Base-by-base conservation (phyloP, 208 protist genomes). In the Trypanosoma conorhini region DNA sequence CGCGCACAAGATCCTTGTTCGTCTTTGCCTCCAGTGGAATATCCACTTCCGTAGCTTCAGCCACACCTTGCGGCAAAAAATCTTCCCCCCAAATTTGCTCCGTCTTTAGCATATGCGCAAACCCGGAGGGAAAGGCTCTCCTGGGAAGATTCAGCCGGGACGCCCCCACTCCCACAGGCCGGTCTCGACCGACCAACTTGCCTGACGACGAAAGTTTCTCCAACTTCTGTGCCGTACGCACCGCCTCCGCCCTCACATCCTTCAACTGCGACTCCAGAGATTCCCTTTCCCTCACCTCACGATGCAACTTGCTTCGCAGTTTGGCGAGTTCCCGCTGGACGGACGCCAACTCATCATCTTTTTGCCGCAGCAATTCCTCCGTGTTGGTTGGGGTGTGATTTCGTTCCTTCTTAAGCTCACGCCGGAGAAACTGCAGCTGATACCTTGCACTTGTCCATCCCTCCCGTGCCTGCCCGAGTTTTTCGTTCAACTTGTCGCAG, bases 271-370 rank as follows among this genome's bases (percentile, higher is more conserved):
- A 51, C 62, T 61, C 46, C 51, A 88, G 67, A 48, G 72, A 72
- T 60, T 85, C 75, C 40, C 75, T 74, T 56, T 76, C 63, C 54
- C 82, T 75, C 50, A 78, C 81, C 15, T 73, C 73, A 52, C 76
- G 59, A 30, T 84, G 66, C 17, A 91, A 59, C 17, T 60, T 35
- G 22, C 66, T 82, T 67, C 89, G 86, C 28, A 80, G 64, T 52
- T 85, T 89, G 60, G 86, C 80, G 26, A 95, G 77, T 70, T 88
- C 81, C 66, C 91, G 86, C 40, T 95, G 75, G 52, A 95, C 54
- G 33, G 71, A 64, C 0, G 65, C 75, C 31, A 91, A 68, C 31
- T 79, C 76, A 22, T 60, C 59, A 42, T 91, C 80, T 62, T 83
- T 79, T 19, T 51, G 50, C 59, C 70, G 40, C 26, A 68, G 35